phyloP scores from a whole-genome alignment of 768 basidiomycete species.

The Phylloporus sp. region DNA sequence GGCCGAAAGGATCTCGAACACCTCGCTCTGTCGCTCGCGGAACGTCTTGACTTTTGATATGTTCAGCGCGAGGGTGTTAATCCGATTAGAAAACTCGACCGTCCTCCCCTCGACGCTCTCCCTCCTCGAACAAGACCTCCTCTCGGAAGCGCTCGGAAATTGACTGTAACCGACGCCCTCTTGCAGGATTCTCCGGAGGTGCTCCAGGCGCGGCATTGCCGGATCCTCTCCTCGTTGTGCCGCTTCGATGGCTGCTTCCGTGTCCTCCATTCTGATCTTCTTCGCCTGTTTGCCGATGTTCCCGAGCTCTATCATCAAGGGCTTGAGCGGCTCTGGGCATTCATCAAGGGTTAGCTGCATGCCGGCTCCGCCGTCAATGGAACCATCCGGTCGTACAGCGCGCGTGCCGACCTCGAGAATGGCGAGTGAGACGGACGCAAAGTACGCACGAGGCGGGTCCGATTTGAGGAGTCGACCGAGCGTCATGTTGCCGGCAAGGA shows the following conservation, averaged over 20 bases:
- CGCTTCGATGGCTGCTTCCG: slow-evolving; percentile 43
- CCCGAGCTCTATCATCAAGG: slow-evolving; percentile 65
- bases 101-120: slow-evolving; percentile 60
- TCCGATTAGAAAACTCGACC: slow-evolving; percentile 68
- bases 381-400: slow-evolving; percentile 43
- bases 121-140: slow-evolving; percentile 30
- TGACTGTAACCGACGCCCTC: slow-evolving; percentile 48
- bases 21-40: slow-evolving; percentile 60
- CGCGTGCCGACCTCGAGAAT: slow-evolving; percentile 62
- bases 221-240: slow-evolving; percentile 31
- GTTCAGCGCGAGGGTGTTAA: slow-evolving; percentile 67
- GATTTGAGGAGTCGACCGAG: slow-evolving; percentile 51
- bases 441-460: slow-evolving; percentile 74
- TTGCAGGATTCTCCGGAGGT: slow-evolving; percentile 53
- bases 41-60: slow-evolving; percentile 72
- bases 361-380: slow-evolving; percentile 48
- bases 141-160: not conserved
- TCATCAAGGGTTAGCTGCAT: slow-evolving; percentile 49
- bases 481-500: slow-evolving; percentile 49
- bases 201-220: slow-evolving; percentile 48
- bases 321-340: slow-evolving; percentile 58
- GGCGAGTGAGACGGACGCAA: slow-evolving; percentile 67
- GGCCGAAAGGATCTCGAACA: slow-evolving; percentile 52
- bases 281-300: slow-evolving; percentile 48
- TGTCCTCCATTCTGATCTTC: slow-evolving; percentile 52